Percentiles rank a stretch among this genome's conserved stretches.
These are phyloP conservation scores for Chiua sp. DNA, from an alignment of 1,284 basidiomycete genomes.

Conservation along the genomic window DNA sequence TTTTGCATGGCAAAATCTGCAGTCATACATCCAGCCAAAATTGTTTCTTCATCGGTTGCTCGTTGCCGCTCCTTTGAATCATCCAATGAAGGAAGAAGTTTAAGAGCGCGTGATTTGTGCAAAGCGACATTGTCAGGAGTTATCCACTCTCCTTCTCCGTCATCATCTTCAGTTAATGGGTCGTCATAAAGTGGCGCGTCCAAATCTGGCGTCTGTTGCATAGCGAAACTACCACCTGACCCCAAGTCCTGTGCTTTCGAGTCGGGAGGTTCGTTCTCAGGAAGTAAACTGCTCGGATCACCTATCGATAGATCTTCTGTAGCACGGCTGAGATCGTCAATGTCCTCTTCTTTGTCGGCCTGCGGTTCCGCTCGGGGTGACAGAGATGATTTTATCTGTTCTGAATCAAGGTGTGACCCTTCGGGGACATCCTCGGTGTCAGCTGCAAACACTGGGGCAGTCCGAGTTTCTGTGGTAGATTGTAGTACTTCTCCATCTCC, in stretches of 20 bases:
- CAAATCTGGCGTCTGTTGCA: too few species aligned
- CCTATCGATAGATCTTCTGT: slow-evolving; percentile 18
- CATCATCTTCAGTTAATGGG: slow-evolving; percentile 70
- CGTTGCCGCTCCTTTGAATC: slow-evolving; percentile 46
- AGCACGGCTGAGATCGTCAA: slow-evolving; percentile 16
- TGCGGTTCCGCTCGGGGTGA: not conserved
- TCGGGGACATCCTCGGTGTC: slow-evolving; percentile 29
- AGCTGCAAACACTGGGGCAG: slow-evolving; percentile 57
- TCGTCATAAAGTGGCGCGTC: slow-evolving; percentile 66
- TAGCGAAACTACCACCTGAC: slow-evolving; percentile 5
- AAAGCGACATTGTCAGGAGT: slow-evolving; percentile 88
- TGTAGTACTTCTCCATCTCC: slow-evolving; percentile 2
- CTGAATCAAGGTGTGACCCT: slow-evolving; percentile 2
- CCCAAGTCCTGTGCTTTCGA: slow-evolving; percentile 5
- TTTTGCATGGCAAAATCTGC: slow-evolving; percentile 99
- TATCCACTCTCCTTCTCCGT: slow-evolving; percentile 97
- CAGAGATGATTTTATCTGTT: slow-evolving; percentile 3
- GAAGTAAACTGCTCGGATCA: not conserved
- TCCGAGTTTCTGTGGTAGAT: slow-evolving; percentile 28
- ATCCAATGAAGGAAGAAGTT: slow-evolving; percentile 67
- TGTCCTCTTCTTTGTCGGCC: not conserved
- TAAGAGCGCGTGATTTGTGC: slow-evolving; percentile 90
- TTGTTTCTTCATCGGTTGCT: slow-evolving; percentile 45
- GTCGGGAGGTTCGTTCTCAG: slow-evolving; percentile 2
- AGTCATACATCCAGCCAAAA: slow-evolving; percentile 91